These are phyloP conservation scores for Sesbania bispinosa DNA, from an alignment of 306 rosid species.

Conservation along the genomic window DNA sequence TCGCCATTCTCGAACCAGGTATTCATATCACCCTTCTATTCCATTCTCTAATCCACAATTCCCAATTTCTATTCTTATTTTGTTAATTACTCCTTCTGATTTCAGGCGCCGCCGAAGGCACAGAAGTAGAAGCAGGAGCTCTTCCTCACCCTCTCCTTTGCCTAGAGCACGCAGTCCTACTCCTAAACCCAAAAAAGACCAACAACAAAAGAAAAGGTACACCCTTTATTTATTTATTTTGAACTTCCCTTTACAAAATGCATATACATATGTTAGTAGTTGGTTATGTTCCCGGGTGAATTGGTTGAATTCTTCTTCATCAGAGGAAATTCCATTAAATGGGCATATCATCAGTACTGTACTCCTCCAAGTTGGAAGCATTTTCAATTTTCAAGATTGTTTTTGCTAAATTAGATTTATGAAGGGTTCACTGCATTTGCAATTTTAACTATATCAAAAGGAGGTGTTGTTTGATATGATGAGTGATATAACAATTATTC, in stretches of 20 bases:
- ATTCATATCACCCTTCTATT: not conserved
- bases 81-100: not conserved
- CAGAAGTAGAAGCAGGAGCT: constrained; percentile 30
- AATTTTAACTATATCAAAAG: no score
- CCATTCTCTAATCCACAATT: not conserved
- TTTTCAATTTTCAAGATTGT: not conserved
- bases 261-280: no score
- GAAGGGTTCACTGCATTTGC: not conserved
- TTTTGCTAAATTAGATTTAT: not conserved
- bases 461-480: not conserved
- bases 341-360: no score
- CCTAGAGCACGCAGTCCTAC: constrained; percentile 53
- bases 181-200: constrained; percentile 51
- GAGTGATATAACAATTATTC: not conserved
- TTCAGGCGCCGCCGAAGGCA: constrained; percentile 48
- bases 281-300: no score
- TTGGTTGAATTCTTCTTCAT: not conserved
- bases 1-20: constrained; percentile 36
- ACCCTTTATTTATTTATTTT: not conserved
- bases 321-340: not conserved
- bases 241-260: not conserved
- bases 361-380: no score
- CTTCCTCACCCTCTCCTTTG: constrained; percentile 49
- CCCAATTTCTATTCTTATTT: no score
- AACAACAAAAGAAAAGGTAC: constrained; percentile 54